Percentiles rank a stretch among this genome's conserved stretches.
Evolutionary conservation across 73 alveolate genomes (phyloP).

Genomic region (Uronychia binucleata): DNA sequence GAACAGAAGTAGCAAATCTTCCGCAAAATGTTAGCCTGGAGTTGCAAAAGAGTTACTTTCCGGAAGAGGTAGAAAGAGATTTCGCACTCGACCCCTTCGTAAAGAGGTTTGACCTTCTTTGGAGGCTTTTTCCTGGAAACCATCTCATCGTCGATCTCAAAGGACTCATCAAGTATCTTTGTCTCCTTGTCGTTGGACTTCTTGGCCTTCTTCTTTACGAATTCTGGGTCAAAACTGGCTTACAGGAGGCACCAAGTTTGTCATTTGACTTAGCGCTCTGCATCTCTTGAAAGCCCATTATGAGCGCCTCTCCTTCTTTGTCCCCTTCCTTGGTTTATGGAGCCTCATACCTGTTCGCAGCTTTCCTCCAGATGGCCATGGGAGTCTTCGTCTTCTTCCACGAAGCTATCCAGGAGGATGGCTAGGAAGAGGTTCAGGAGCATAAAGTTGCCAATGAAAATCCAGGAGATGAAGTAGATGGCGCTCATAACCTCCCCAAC

Average conservation of each 20-base stretch:
- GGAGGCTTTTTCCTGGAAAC: constrained; percentile 3
- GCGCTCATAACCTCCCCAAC: constrained; percentile 59
- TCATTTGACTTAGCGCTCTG: not conserved
- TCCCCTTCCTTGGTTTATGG: too few relatives aligned
- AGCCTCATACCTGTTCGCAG: too few relatives aligned
- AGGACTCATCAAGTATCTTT: constrained; percentile 27
- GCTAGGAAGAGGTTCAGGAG: constrained; percentile 94
- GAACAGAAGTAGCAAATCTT: constrained; percentile 21
- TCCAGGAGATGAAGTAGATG: constrained; percentile 89
- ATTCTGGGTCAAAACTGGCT: too few relatives aligned
- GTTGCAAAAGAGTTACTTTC: too few relatives aligned
- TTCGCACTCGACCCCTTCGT: constrained; percentile 81
- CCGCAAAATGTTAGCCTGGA: too few relatives aligned
- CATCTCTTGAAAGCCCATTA: not conserved
- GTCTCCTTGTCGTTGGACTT: not conserved
- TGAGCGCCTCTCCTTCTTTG: not conserved
- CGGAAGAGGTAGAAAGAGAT: constrained; percentile 74
- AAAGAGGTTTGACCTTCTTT: constrained; percentile 36
- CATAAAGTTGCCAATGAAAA: constrained; percentile 92
- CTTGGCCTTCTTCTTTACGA: constrained; percentile 12
- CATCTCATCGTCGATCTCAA: constrained; percentile 25
- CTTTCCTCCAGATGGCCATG: constrained; percentile 13
- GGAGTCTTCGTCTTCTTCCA: constrained; percentile 65
- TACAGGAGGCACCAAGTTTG: not conserved
- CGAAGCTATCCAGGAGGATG: constrained; percentile 87